Base-by-base conservation (phyloP, 2,329 filamentous ascomycete genomes). In the Macrophomina phaseolina region DNA sequence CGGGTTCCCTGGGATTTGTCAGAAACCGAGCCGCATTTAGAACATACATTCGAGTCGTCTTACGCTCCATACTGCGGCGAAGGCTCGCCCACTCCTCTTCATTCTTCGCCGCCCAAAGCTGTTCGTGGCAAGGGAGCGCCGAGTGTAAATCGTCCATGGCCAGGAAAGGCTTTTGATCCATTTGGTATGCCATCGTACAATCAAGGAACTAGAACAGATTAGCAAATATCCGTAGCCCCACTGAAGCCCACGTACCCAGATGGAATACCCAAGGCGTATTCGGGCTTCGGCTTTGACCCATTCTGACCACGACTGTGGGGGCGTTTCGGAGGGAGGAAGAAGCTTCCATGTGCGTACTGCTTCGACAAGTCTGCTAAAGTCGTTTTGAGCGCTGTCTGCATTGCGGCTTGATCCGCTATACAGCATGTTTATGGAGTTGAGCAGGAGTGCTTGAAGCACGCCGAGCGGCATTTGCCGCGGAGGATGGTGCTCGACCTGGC, bases 21-120 rank as follows among this genome's bases (percentile, higher is more conserved):
- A 60, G 53, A 8, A 5, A 9, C 1, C 5, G 23, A 23, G 36
- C 11, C 28, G 14, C 5, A 6, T 3, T 7, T 16, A 12, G 32
- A 4, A 30, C n/a, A 7, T 12, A 30, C n/a, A 7, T 12, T 12
- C 12, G 7, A 12, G 14, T 11, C 2, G 30, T 7, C 45, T 11
- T 38, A 62, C 58, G 58, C 28, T 62, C 58, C 2, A 34, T 68
- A 51, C 49, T 56, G 18, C 60, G 66, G 28, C 58, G 56, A 3
- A 65, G 30, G 16, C 68, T 64, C 16, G 69, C 64, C 72, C 73
- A 75, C 30, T 72, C 67, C 34, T 70, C 51, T 16, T 69, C 71
- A 28, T 66, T 70, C 14, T 63, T 51, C 12, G 72, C 70, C 42
- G 68, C 64, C 74, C 74, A 76, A 3, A 74, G 51, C 5, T 68